phyloP scores from a whole-genome alignment of 2,329 filamentous ascomycete genomes.

The Phaeosphaeria sp. region DNA sequence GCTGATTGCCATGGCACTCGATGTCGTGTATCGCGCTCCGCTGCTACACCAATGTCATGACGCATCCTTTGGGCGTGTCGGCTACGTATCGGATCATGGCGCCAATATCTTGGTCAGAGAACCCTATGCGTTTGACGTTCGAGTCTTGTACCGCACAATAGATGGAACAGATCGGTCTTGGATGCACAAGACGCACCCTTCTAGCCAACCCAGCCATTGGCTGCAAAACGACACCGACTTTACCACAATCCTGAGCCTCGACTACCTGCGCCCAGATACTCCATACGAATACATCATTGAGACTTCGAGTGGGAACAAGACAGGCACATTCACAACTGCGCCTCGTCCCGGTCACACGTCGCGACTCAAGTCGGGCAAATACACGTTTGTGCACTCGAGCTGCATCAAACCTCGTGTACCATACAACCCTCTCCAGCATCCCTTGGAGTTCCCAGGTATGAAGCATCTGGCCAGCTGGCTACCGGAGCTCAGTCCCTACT shows the following conservation, averaged over 20 bases:
- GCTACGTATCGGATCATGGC: constrained; percentile 80
- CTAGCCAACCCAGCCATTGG: constrained; percentile 48
- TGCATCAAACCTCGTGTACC: constrained; percentile 93
- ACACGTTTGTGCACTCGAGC: constrained; percentile 90
- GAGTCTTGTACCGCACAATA: constrained; percentile 39
- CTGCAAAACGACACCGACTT: constrained; percentile 83
- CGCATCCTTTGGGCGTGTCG: constrained; percentile 83
- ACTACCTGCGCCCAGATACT: constrained; percentile 71
- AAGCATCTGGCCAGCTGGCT: constrained; percentile 76
- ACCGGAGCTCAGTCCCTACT: constrained; percentile 73
- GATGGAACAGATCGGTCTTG: constrained; percentile 35
- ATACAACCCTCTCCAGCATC: constrained; percentile 83
- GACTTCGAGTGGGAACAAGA: constrained; percentile 76
- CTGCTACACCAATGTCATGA: constrained; percentile 73
- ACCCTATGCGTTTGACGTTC: constrained; percentile 74
- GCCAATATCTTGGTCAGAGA: constrained; percentile 87
- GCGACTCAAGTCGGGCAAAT: constrained; percentile 66
- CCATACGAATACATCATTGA: constrained; percentile 79
- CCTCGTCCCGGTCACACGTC: constrained; percentile 72
- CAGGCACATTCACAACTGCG: constrained; percentile 80
- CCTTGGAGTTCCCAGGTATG: constrained; percentile 82
- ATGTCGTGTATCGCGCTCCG: constrained; percentile 78
- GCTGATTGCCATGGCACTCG: constrained; percentile 72
- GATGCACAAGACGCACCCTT: constrained; percentile 37
- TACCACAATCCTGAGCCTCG: constrained; percentile 73